A percentile compares a stretch with the other conserved stretches of the same genome.
Evolutionary conservation across 495 filamentous ascomycete species (phyloP).

Genomic region (Podospora bellae-mahoneyi): DNA sequence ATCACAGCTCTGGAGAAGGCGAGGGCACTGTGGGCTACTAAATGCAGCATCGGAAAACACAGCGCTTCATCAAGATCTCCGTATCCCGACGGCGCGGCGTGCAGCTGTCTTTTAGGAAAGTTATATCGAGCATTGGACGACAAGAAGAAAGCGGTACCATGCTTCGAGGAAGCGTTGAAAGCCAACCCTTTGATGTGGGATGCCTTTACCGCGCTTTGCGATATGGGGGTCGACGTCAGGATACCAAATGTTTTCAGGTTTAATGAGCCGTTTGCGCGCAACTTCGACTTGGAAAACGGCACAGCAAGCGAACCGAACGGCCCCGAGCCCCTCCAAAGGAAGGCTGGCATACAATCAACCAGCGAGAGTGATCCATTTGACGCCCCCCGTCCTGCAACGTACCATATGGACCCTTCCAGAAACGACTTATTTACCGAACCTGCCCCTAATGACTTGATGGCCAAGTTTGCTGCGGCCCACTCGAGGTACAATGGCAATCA

Average conservation of each 20-base stretch:
- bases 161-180: conserved; percentile 83
- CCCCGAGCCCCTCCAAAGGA: conserved; percentile 39
- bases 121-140: conserved; percentile 79
- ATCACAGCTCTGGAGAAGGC: conserved; percentile 75
- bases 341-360: conserved; percentile 33
- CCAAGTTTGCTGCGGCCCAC: conserved; percentile 41
- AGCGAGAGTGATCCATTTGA: conserved; percentile 48
- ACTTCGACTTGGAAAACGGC: conserved; percentile 34
- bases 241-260: conserved; percentile 83
- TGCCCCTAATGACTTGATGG: conserved; percentile 42
- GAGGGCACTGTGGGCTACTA: conserved; percentile 64
- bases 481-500: conserved; percentile 33
- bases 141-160: conserved; percentile 72
- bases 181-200: conserved; percentile 98
- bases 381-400: conserved; percentile 32
- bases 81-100: conserved; percentile 79
- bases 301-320: conserved; percentile 32
- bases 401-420: conserved; percentile 33
- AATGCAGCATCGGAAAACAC: conserved; percentile 67
- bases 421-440: conserved; percentile 34
- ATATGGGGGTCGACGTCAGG: conserved; percentile 68
- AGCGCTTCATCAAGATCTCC: conserved; percentile 68
- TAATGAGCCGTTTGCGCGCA: conserved; percentile 46
- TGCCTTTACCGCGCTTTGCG: conserved; percentile 74
- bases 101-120: conserved; percentile 78